phyloP scores from a whole-genome alignment of 2,329 filamentous ascomycete genomes.

The Colletotrichum aenigma region DNA sequence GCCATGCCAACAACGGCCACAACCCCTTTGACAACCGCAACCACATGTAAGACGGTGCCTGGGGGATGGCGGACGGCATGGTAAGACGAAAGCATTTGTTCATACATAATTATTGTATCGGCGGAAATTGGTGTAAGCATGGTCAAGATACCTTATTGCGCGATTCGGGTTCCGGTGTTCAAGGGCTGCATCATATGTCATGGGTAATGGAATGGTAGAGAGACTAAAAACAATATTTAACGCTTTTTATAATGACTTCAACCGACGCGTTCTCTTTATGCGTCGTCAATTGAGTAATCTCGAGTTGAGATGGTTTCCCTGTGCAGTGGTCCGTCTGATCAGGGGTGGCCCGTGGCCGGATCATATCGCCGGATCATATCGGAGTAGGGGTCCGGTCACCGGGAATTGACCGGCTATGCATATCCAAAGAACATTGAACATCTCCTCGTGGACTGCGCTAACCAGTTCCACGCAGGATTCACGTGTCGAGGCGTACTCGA shows the following conservation, averaged over 20 bases:
- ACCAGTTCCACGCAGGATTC: not conserved
- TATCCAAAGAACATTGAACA: not conserved
- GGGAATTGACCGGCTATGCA: not conserved
- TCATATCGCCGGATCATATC: not conserved
- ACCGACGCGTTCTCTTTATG: not conserved
- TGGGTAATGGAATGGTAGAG: not conserved
- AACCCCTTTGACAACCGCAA: slow-evolving; percentile 15
- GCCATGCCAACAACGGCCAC: not conserved
- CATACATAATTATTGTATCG: not conserved
- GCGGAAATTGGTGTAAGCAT: not conserved
- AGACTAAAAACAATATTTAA: not conserved
- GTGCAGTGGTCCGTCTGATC: not conserved
- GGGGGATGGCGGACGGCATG: not conserved
- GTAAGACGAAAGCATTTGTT: not conserved
- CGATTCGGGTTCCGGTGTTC: not conserved
- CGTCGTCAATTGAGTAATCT: not conserved
- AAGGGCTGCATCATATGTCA: not conserved
- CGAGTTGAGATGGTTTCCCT: not conserved
- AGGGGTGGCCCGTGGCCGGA: not conserved
- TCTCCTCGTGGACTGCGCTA: not conserved
- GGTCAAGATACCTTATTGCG: slow-evolving; percentile 4
- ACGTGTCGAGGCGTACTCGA: not conserved
- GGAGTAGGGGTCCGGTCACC: not conserved
- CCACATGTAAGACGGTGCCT: not conserved
- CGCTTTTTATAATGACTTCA: not conserved